Evolutionary conservation across 176 grass and related monocot species (phyloP), one percentile per base, ranked within the genome.

Genomic region (Chrysopogon serrulatus): DNA sequence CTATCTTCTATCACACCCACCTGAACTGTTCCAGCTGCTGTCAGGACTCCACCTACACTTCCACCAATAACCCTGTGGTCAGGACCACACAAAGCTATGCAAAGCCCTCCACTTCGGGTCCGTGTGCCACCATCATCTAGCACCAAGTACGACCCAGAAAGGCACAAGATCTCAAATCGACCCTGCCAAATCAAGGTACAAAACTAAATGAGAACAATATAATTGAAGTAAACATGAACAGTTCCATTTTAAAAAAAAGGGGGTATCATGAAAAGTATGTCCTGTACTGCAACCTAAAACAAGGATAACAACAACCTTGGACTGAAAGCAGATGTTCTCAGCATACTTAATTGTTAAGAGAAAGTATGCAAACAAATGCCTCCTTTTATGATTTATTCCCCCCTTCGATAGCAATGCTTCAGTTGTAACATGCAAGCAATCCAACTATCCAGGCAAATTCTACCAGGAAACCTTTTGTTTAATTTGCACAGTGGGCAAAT

Each of bases 21-120:
- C 93, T 99, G 96, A 64, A 99, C 96, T 31, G 89, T 92, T 72
- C 89, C 92, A 78, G 93, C 96, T 57, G 96, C 93, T 56, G 89
- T 88, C 73, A 99, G 83, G 59, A 54, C 74, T 77, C 96, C 96
- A 40, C 83, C 86, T 54, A 99, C 91, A 26, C 86, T 89, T 40
- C 96, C 96, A 68, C 96, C 96, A 23, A 99, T 90, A 76, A 96
- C 89, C 21, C 90, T 88, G 49, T 94, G 93, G 72, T 94, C 93
- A 61, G 96, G 89, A 56, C 85, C 85, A 23, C 89, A 94, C 30
- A 99, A 80, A 31, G 93, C 93, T 81, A 99, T 94, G 87, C 89
- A 94, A 70, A 99, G 84, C 30, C 92, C 92, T 57, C 90, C 95
- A 21, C 69, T 98, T 23, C 90, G 63, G 37, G 68, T 91, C 24